A percentile compares a stretch with the other conserved stretches of the same genome.
These are phyloP conservation scores for Lonicera japonica DNA, from an alignment of 129 eudicot genomes.

Conservation along the genomic window DNA sequence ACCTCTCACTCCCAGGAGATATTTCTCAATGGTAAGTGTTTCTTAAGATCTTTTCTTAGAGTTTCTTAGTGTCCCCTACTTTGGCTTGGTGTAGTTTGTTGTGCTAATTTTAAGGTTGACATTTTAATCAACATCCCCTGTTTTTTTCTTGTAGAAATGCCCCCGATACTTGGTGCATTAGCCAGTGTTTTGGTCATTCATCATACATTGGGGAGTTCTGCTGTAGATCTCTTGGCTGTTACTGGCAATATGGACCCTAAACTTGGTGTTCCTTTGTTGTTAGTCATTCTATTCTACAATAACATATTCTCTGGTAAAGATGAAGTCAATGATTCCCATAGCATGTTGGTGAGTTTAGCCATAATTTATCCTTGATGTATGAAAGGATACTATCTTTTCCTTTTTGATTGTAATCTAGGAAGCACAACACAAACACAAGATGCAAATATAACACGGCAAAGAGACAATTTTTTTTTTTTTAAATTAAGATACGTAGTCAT, in stretches of 20 bases:
- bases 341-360: constrained; percentile 55
- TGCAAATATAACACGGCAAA: no score
- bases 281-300: constrained; percentile 59
- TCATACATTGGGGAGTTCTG: constrained; percentile 45
- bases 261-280: constrained; percentile 75
- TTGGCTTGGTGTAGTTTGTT: constrained; percentile 5
- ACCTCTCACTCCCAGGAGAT: constrained; percentile 36
- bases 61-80: neutral
- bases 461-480: no score
- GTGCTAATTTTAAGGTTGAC: neutral
- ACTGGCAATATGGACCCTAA: constrained; percentile 57
- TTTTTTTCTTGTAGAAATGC: constrained; percentile 55
- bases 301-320: constrained; percentile 41
- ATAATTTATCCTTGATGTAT: neutral
- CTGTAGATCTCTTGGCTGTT: constrained; percentile 62
- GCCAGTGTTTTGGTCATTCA: constrained; percentile 67
- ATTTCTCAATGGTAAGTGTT: constrained; percentile 46
- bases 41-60: constrained; percentile 2
- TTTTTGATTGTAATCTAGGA: constrained; percentile 2
- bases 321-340: constrained; percentile 31
- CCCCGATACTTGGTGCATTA: constrained; percentile 54
- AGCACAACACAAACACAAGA: no score
- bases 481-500: no score
- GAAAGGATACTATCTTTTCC: constrained; percentile 8
- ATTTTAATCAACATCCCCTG: neutral